Evolutionary conservation across 78 protist genomes (phyloP).

Genomic region (Polysphondylium violaceum): DNA sequence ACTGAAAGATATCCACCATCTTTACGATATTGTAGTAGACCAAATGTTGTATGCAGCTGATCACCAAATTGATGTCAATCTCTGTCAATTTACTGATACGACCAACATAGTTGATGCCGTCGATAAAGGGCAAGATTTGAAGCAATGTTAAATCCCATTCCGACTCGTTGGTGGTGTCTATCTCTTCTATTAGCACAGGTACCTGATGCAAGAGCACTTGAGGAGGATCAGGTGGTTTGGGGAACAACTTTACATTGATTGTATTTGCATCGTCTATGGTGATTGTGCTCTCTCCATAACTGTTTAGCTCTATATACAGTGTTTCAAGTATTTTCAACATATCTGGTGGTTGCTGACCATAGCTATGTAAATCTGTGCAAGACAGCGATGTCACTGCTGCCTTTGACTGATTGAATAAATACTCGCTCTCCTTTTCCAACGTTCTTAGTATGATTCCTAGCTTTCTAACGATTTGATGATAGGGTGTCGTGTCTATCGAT

Average conservation of each 20-base stretch:
- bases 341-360: constrained; percentile 56
- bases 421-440: constrained; percentile 60
- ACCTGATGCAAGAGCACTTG: constrained; percentile 67
- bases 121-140: constrained; percentile 79
- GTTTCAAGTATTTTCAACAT: constrained; percentile 53
- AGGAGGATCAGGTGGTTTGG: constrained; percentile 15
- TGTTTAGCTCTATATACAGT: constrained; percentile 62
- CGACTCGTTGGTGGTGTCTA: constrained; percentile 17
- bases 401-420: constrained; percentile 67
- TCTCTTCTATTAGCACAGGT: constrained; percentile 41
- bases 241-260: constrained; percentile 63
- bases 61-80: constrained; percentile 51
- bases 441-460: constrained; percentile 56
- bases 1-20: constrained; percentile 79
- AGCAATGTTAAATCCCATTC: constrained; percentile 75
- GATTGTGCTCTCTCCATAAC: constrained; percentile 58
- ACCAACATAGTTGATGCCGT: constrained; percentile 80
- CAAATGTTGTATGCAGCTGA: constrained; percentile 77
- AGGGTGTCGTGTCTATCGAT: constrained; percentile 33
- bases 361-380: too few relatives aligned
- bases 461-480: constrained; percentile 74
- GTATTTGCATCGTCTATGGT: constrained; percentile 76
- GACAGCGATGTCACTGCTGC: too few relatives aligned
- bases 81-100: constrained; percentile 53
- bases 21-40: constrained; percentile 77